A percentile compares a stretch with the other conserved stretches of the same genome.
Evolutionary conservation across 225 moss, liverwort and hornwort genomes (phyloP).

Genomic region (Physcomitrium patens): DNA sequence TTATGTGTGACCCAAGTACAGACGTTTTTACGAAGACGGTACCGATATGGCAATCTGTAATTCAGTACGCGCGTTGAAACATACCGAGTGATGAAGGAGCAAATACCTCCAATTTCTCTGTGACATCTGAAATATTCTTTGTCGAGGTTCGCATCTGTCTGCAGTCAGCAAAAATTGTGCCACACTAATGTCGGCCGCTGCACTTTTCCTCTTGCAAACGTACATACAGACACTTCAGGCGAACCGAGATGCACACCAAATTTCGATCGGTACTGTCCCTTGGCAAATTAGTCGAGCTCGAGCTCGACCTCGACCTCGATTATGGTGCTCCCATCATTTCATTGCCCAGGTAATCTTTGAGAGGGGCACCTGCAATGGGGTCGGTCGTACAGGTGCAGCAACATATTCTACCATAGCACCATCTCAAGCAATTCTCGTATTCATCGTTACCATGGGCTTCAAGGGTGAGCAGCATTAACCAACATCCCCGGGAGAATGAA

Average conservation of each 20-base stretch:
- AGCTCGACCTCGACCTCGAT: conserved; percentile 35
- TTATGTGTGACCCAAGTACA: too few species aligned
- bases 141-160: conserved; percentile 9
- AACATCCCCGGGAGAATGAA: not conserved
- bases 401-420: conserved; percentile 33
- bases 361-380: conserved; percentile 12
- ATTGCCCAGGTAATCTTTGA: conserved; percentile 27
- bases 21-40: too few species aligned
- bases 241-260: conserved; percentile 25
- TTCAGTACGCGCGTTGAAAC: not conserved
- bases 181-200: conserved; percentile 29
- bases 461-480: not conserved
- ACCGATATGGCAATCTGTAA: not conserved
- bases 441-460: not conserved
- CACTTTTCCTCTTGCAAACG: not conserved
- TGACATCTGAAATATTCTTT: conserved; percentile 26
- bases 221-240: conserved; percentile 30
- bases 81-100: not conserved
- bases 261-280: conserved; percentile 25
- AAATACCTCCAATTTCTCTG: not conserved
- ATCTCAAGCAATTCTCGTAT: not conserved
- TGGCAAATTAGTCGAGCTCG: conserved; percentile 22
- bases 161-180: conserved; percentile 4
- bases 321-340: conserved; percentile 35
- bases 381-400: conserved; percentile 17